A percentile compares a stretch with the other conserved stretches of the same genome.
Evolutionary conservation across 176 grass and related monocot species (phyloP).

Genomic region (Aegilops longissima): DNA sequence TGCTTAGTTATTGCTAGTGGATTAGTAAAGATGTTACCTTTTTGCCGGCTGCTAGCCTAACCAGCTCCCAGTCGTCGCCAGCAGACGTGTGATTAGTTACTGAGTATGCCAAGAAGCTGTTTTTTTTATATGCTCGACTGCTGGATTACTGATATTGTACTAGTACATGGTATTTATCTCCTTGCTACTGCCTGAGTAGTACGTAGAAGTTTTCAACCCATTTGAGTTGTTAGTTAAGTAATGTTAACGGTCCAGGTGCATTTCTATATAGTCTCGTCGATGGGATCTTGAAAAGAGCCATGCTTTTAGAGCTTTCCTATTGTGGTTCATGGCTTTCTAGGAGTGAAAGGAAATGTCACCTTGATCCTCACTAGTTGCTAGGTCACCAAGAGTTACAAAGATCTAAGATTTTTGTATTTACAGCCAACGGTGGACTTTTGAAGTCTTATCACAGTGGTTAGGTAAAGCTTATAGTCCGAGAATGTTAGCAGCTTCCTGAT

Average conservation of each 20-base stretch:
- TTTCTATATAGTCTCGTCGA: background rate
- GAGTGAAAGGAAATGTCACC: background rate
- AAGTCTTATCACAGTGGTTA: background rate
- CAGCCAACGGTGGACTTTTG: background rate
- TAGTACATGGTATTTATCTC: background rate
- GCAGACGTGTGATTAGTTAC: background rate
- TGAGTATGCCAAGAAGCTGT: background rate
- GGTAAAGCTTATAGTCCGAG: background rate
- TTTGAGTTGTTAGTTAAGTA: too few relatives aligned
- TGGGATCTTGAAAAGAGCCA: background rate
- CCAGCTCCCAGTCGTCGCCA: background rate
- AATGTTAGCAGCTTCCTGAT: background rate
- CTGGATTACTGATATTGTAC: background rate
- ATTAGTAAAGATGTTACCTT: conserved; percentile 4
- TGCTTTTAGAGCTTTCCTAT: background rate
- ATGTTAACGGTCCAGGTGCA: background rate
- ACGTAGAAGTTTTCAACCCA: background rate
- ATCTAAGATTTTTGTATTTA: background rate
- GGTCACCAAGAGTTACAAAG: background rate
- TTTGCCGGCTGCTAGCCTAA: background rate
- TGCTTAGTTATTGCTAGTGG: background rate
- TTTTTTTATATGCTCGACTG: background rate
- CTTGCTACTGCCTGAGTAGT: background rate
- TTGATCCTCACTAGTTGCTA: background rate
- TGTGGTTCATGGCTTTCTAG: background rate